Conservation (phyloP, 2,329 filamentous ascomycete species). For the Alternaria conjuncta region DNA sequence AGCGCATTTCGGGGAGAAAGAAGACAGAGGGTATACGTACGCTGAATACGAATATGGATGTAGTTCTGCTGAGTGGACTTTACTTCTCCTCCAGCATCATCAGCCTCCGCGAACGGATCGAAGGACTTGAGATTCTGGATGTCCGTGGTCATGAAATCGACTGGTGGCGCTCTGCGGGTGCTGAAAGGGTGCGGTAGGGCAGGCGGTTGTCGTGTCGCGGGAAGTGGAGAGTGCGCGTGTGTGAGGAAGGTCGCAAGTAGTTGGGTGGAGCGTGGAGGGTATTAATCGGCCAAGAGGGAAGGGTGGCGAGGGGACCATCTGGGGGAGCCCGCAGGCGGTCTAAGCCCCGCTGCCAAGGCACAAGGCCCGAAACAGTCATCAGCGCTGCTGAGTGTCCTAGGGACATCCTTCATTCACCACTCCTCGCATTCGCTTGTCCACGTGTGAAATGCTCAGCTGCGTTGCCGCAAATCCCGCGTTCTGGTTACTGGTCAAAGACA, state of each 20-base stretch:
- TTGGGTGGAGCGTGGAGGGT: slow-evolving; percentile 2
- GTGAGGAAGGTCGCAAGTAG: slow-evolving; percentile 1
- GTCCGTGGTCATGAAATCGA: slow-evolving; percentile 47
- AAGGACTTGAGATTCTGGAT: slow-evolving; percentile 55
- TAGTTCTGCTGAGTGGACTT: slow-evolving; percentile 91
- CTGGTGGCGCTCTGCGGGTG: slow-evolving; percentile 37
- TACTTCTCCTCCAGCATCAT: slow-evolving; percentile 96
- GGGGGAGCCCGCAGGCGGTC: slow-evolving; percentile 7
- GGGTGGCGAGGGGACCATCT: slow-evolving; percentile 11
- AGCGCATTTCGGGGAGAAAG: neutral
- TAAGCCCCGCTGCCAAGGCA: slow-evolving; percentile 15
- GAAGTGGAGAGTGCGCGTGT: slow-evolving; percentile 8
- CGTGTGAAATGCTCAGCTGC: neutral
- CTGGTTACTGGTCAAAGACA: neutral
- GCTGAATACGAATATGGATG: slow-evolving; percentile 99
- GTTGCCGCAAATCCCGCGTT: neutral
- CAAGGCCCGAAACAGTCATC: neutral
- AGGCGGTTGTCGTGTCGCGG: slow-evolving; percentile 7
- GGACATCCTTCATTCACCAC: neutral
- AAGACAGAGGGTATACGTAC: slow-evolving; percentile 64
- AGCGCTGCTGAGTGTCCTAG: neutral
- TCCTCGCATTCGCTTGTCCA: neutral
- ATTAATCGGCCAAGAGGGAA: slow-evolving; percentile 13
- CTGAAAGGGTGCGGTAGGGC: slow-evolving; percentile 2
- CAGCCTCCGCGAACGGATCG: slow-evolving; percentile 99